These are phyloP conservation scores for Solanum hybrid DNA, from an alignment of 305 asterid species.

Conservation along the genomic window DNA sequence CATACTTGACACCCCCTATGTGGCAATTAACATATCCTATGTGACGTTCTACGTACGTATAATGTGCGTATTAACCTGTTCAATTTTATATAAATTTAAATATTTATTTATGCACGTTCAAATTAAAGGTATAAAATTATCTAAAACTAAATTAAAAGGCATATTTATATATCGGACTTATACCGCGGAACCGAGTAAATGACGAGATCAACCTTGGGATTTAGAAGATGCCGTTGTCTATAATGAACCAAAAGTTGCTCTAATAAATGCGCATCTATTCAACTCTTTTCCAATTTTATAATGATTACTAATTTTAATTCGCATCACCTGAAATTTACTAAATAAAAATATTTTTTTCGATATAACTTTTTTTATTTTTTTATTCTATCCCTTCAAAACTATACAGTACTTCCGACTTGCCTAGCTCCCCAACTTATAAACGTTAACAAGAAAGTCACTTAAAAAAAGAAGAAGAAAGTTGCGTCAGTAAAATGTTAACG, in stretches of 20 bases:
- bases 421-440: not conserved
- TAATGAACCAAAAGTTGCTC: not conserved
- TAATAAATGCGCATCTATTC: not conserved
- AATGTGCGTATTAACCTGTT: too few relatives aligned
- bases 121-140: too few relatives aligned
- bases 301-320: not conserved
- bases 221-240: too few relatives aligned
- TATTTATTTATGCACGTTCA: fast-evolving
- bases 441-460: not conserved
- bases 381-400: too few relatives aligned
- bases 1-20: too few relatives aligned
- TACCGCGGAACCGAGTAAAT: not conserved
- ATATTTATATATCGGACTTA: too few relatives aligned
- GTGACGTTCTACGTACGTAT: too few relatives aligned
- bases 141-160: too few relatives aligned
- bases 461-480: not conserved
- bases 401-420: too few relatives aligned
- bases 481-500: not conserved
- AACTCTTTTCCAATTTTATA: not conserved
- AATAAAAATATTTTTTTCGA: not conserved
- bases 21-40: not conserved
- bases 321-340: not conserved
- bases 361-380: not conserved
- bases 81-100: too few relatives aligned
- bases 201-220: not conserved